phyloP scores from a whole-genome alignment of 208 protist genomes.

The Wallacemonas collosoma region DNA sequence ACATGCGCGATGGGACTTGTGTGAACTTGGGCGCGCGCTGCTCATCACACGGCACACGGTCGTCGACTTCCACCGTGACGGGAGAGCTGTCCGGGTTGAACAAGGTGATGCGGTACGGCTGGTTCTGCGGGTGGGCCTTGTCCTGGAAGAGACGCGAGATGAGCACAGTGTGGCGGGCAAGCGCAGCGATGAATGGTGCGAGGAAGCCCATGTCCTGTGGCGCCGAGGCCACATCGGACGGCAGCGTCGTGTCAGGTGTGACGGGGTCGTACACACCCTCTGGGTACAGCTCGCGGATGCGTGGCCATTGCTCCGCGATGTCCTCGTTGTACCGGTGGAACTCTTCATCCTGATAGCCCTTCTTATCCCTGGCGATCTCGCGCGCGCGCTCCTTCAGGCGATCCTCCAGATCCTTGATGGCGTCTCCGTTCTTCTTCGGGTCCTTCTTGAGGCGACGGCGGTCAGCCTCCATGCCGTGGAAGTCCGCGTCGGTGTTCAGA shows the following conservation, averaged over 20 bases:
- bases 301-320: constrained; percentile 72
- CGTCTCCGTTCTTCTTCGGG: constrained; percentile 36
- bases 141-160: constrained; percentile 74
- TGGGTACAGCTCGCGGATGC: constrained; percentile 78
- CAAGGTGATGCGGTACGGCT: constrained; percentile 75
- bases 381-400: constrained; percentile 49
- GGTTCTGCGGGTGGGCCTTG: constrained; percentile 60
- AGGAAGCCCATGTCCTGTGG: constrained; percentile 60
- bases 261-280: constrained; percentile 65
- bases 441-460: constrained; percentile 48
- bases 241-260: constrained; percentile 50
- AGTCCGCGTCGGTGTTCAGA: constrained; percentile 68
- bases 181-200: constrained; percentile 75
- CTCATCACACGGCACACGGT: constrained; percentile 72
- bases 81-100: constrained; percentile 77
- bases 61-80: constrained; percentile 73
- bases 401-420: constrained; percentile 35
- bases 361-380: constrained; percentile 58
- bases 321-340: constrained; percentile 76
- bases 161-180: constrained; percentile 60
- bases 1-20: constrained; percentile 61
- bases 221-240: constrained; percentile 60
- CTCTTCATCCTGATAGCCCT: constrained; percentile 75
- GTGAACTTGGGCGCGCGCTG: constrained; percentile 78
- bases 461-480: constrained; percentile 64